Evolutionary conservation across 306 rosid species (phyloP).

Genomic region (Ormosia semicastrata): DNA sequence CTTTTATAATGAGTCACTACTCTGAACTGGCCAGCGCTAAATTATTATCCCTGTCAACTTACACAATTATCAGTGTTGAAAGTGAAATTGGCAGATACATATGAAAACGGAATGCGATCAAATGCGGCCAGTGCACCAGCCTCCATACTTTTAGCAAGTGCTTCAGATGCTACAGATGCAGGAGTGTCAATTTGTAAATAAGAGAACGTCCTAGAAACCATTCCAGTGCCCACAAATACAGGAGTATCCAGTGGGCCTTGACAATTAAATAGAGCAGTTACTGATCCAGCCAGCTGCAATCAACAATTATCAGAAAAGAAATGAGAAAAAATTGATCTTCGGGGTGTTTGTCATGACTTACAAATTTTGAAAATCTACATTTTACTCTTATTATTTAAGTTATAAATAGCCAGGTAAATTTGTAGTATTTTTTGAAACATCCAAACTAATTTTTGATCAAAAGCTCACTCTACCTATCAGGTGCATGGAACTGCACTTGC

Average conservation of each 20-base stretch:
- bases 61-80: slow-evolving; percentile 90
- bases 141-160: slow-evolving; percentile 75
- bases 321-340: background rate
- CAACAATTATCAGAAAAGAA: background rate
- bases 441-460: background rate
- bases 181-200: slow-evolving; percentile 52
- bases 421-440: background rate
- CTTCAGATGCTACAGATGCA: slow-evolving; percentile 73
- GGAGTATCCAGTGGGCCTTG: slow-evolving; percentile 94
- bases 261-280: slow-evolving; percentile 92
- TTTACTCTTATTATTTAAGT: background rate
- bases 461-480: background rate
- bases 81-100: slow-evolving; percentile 91
- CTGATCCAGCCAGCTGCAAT: slow-evolving; percentile 92
- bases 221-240: slow-evolving; percentile 93
- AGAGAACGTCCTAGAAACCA: slow-evolving; percentile 83
- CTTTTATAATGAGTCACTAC: background rate
- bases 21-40: background rate
- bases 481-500: background rate
- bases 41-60: slow-evolving; percentile 41
- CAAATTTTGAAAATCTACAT: background rate
- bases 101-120: slow-evolving; percentile 87
- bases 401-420: background rate
- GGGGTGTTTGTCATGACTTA: background rate
- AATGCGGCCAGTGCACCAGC: slow-evolving; percentile 92